Evolutionary conservation across 2,329 filamentous ascomycete species (phyloP), one percentile per base, ranked within the genome.

Genomic region (Waltergamsia citrina): DNA sequence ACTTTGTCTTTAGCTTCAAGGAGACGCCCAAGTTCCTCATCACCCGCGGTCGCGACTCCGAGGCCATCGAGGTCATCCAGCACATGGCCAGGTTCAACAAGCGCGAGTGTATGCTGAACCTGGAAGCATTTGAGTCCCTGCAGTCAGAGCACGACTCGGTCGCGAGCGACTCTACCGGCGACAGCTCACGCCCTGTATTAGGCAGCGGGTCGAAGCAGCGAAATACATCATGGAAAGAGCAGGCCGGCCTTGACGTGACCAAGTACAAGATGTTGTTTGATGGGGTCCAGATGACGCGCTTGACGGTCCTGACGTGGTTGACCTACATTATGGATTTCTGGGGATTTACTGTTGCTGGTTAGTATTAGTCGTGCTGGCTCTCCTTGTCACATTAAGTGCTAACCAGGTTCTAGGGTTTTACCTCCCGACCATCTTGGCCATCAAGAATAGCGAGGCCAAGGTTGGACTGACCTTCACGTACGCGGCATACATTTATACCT

Each of bases 401-500:
- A n/a, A n/a, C n/a, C n/a, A n/a, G n/a, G n/a, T n/a, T n/a, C n/a
- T n/a, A 57, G 54, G 55, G 6, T 56, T 56, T 29, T 60, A 67
- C 36, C 54, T 71, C 5, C 69, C 68, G 0, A 54, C 56, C 3
- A 70, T 72, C 32, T 51, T 73, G 3, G 64, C 65, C 4, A 41
- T 62, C n/a, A 72, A 73, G 43, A 71, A 72, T 36, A 62, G 61
- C 11, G 53, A 53, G 1, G 53, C 61, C 9, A 43, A 57, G 4
- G 53, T 66, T 4, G 59, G 61, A 3, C 56, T 72, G 9, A 44
- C 33, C 45, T 59, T 43, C 7, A 73, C 67, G 0, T 74, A 74
- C 41, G 61, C 65, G 14, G 63, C 59, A 4, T 73, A 72, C 47
- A 60, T 74, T 22, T 68, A 67, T 43, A 72, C 70, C 3, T 72